Evolutionary conservation across 345 rosid genomes (phyloP), one percentile per base, ranked within the genome.

Genomic region (Citrus hindsii): DNA sequence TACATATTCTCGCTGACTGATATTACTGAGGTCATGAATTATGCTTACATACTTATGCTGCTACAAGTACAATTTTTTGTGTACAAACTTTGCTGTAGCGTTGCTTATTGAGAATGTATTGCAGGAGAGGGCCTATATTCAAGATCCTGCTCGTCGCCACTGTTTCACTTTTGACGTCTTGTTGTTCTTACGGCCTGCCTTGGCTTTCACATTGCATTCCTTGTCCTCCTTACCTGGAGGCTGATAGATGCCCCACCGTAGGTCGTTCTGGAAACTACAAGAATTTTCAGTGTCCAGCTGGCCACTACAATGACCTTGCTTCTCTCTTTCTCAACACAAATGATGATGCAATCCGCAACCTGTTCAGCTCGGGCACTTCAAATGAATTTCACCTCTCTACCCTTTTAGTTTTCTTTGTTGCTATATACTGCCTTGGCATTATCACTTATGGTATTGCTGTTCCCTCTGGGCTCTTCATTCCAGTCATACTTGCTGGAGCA

Each of bases 391-490:
- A 86, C 28, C 51, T 95, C 80, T 84, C 90, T 37, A 89, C 93
- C 32, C 95, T 95, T 30, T 35, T 87, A 42, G 79, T 90, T 8
- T 95, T 93, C 89, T 95, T 95, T 76, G 82, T 72, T 63, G 90
- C 92, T 32, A 81, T 93, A 24, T 92, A 81, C 77, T 86, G 55
- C 86, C 98, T 93, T 62, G 98, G 98, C 73, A 90, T 95, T 71
- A 78, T 93, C 75, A 93, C 98, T 18, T 95, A 95, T 58, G 98
- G 98, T 58, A 92, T 89, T 74, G 98, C 97, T n/a, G 80, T 95
- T 79, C 98, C 98, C 51, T 86, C 98, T 1, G 98, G 98, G 65
- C 98, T 95, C 80, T 95, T 95, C 88, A 93, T 95, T 82, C 98
- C 98, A 1, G 98, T 95, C 37, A 95, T 95, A 77, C 98, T 95